Evolutionary conservation across 2,329 filamentous ascomycete genomes (phyloP).

Genomic region (Raffaelea arxii): DNA sequence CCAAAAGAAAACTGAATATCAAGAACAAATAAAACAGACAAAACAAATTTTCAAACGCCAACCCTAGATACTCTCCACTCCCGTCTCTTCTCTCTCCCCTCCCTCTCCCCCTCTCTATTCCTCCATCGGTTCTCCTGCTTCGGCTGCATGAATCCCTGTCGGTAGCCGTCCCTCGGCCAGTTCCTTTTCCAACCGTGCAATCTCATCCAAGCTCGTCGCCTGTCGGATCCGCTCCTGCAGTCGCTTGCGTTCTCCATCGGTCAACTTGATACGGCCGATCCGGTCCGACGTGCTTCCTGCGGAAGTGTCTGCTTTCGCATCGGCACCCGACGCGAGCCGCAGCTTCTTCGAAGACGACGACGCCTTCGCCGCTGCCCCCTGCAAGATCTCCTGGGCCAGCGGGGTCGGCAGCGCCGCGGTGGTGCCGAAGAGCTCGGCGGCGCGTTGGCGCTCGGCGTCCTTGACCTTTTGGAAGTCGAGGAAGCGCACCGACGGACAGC

Average conservation of each 20-base stretch:
- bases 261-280: conserved; percentile 72
- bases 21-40: neutral
- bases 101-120: conserved; percentile 29
- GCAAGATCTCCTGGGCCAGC: conserved; percentile 75
- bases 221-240: conserved; percentile 81
- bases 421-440: conserved; percentile 76
- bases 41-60: neutral
- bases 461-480: conserved; percentile 90
- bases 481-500: conserved; percentile 75
- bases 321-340: conserved; percentile 38
- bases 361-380: no score
- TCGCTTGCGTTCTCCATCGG: conserved; percentile 76
- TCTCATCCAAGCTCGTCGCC: conserved; percentile 83
- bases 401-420: conserved; percentile 66
- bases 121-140: conserved; percentile 47
- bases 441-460: conserved; percentile 68
- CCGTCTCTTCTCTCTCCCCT: neutral
- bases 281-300: conserved; percentile 40
- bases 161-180: conserved; percentile 83
- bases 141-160: conserved; percentile 48
- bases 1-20: neutral
- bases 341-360: conserved; percentile 71
- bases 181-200: conserved; percentile 82
- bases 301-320: conserved; percentile 16
- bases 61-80: neutral